Conservation (phyloP, 495 filamentous ascomycete species). For the Saxispiralis lemnorum region DNA sequence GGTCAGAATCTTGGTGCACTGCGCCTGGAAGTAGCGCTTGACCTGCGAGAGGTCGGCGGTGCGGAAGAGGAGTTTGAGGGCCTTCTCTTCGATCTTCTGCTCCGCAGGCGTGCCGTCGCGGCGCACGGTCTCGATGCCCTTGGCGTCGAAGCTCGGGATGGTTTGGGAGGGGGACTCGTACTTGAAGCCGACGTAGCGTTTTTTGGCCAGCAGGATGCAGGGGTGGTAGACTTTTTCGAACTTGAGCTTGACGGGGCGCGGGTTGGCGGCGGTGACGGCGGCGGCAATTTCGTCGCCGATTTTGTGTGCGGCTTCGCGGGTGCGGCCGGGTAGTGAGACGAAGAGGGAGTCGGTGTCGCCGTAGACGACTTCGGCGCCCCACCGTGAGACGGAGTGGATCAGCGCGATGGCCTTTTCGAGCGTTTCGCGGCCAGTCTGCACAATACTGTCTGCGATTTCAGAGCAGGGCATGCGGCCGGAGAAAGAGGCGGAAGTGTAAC, state of each 20-base stretch:
- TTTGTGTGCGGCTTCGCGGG: constrained; percentile 70
- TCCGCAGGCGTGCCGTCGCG: constrained; percentile 88
- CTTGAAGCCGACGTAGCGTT: constrained; percentile 95
- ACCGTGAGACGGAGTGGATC: constrained; percentile 70
- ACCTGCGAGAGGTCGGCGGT: constrained; percentile 79
- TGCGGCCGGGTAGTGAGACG: constrained; percentile 72
- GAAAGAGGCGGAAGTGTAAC: constrained; percentile 89
- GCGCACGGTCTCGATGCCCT: constrained; percentile 92
- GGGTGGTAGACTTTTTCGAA: constrained; percentile 98
- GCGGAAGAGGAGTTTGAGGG: constrained; percentile 72
- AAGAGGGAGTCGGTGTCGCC: constrained; percentile 97
- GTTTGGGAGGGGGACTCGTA: constrained; percentile 65
- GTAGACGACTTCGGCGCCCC: constrained; percentile 94
- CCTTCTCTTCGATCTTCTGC: constrained; percentile 94
- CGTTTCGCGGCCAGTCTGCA: constrained; percentile 85
- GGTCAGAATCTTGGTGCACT: constrained; percentile 86
- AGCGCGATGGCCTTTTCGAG: constrained; percentile 84
- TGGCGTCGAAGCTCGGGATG: constrained; percentile 88
- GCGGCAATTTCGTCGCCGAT: constrained; percentile 89
- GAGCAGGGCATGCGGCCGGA: constrained; percentile 94
- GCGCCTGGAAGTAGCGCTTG: constrained; percentile 75
- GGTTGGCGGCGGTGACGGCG: constrained; percentile 75
- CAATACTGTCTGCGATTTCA: constrained; percentile 95
- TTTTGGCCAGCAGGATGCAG: constrained; percentile 85
- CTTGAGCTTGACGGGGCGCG: constrained; percentile 82